phyloP scores from a whole-genome alignment of 2,329 filamentous ascomycete species.

The Chrysoporthe austroafricana region DNA sequence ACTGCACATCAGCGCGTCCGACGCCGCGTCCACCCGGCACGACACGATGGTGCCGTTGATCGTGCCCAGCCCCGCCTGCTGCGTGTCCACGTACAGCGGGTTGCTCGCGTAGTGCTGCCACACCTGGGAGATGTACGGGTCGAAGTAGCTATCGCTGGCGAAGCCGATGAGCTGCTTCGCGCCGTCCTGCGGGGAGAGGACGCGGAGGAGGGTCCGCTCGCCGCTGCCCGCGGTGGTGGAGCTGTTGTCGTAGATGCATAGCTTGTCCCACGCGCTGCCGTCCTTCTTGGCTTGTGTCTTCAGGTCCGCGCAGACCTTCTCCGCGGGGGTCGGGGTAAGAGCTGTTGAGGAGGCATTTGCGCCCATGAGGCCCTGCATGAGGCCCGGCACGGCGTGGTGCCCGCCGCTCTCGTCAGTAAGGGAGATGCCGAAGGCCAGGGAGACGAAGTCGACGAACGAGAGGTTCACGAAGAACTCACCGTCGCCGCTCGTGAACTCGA shows the following conservation, averaged over 20 bases:
- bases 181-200: conserved; percentile 39
- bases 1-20: conserved; percentile 43
- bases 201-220: conserved; percentile 42
- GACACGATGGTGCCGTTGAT: conserved; percentile 41
- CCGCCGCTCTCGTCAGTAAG: conserved; percentile 36
- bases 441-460: conserved; percentile 56
- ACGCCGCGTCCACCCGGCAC: conserved; percentile 43
- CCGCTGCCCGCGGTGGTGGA: conserved; percentile 31
- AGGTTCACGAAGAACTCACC: conserved; percentile 51
- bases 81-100: conserved; percentile 49
- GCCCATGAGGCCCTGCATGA: conserved; percentile 31
- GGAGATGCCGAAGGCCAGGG: conserved; percentile 54
- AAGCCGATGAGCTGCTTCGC: conserved; percentile 45
- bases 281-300: conserved; percentile 32
- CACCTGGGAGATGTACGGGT: conserved; percentile 49
- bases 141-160: conserved; percentile 46
- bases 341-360: too few species aligned
- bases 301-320: conserved; percentile 47
- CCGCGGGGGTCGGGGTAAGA: conserved; percentile 37
- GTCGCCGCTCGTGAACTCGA: conserved; percentile 51
- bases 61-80: conserved; percentile 32
- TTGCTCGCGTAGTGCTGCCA: conserved; percentile 47
- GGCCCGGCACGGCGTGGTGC: conserved; percentile 46
- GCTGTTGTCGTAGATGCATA: conserved; percentile 45
- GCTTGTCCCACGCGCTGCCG: conserved; percentile 47